Percentiles rank a stretch among this genome's conserved stretches.
phyloP scores from a whole-genome alignment of 148 eudicot genomes.

The Diospyros kaki region DNA sequence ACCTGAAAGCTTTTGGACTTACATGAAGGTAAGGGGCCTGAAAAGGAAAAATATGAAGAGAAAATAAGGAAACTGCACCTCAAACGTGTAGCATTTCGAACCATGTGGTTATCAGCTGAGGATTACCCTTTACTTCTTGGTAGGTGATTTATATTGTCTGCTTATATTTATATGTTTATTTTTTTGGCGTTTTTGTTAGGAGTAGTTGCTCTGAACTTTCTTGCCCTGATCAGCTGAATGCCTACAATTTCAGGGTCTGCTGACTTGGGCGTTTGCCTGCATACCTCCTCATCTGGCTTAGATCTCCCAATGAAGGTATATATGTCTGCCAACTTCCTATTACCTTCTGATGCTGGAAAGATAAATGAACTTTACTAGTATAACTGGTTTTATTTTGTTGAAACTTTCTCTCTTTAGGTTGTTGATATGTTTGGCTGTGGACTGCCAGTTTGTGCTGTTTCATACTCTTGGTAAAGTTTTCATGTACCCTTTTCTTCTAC shows the following conservation, averaged over 20 bases:
- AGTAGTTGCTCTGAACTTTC: neutral
- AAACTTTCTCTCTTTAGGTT: constrained; percentile 41
- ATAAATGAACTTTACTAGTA: neutral
- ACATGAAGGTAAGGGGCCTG: constrained; percentile 88
- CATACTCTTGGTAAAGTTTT: constrained; percentile 81
- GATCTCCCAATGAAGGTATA: constrained; percentile 98
- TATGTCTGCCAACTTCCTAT: neutral
- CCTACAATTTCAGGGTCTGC: constrained; percentile 70
- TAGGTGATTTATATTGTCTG: constrained; percentile 17
- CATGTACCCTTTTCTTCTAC: neutral
- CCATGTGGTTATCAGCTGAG: constrained; percentile 97
- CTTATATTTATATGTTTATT: neutral
- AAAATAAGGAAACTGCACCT: constrained; percentile 78
- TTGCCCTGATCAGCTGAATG: neutral
- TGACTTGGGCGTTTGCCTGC: constrained; percentile 93
- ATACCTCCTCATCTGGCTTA: constrained; percentile 97
- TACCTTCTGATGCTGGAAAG: neutral
- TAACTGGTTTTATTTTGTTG: neutral
- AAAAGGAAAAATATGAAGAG: constrained; percentile 81
- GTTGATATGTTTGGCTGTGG: constrained; percentile 99
- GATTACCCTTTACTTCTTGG: constrained; percentile 96
- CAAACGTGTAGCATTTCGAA: constrained; percentile 91
- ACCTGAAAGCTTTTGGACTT: constrained; percentile 11
- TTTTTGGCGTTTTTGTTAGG: neutral
- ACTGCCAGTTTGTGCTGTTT: constrained; percentile 94